phyloP scores from a whole-genome alignment of 768 basidiomycete species.

The Termitomyces sp. region DNA sequence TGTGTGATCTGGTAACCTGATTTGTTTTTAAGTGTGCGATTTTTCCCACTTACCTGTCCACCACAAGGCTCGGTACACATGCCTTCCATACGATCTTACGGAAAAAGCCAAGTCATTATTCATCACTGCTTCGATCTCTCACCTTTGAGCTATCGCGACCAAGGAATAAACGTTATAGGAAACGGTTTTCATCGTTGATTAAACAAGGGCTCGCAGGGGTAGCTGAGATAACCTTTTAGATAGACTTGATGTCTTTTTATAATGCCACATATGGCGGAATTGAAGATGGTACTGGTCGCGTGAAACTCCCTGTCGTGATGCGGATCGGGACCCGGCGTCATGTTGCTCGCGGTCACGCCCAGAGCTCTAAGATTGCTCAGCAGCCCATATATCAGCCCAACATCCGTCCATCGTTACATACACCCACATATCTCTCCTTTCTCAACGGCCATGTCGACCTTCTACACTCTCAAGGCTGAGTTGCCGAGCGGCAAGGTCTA shows the following conservation, averaged over 20 bases:
- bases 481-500: slow-evolving; percentile 48
- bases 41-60: background rate
- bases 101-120: slow-evolving; percentile 44
- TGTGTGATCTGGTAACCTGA: slow-evolving; percentile 54
- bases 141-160: slow-evolving; percentile 43
- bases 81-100: slow-evolving; percentile 70
- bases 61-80: slow-evolving; percentile 67
- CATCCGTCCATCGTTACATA: background rate
- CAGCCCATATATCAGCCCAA: slow-evolving; percentile 12
- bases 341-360: slow-evolving; percentile 19
- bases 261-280: background rate
- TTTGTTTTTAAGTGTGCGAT: background rate
- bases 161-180: slow-evolving; percentile 34
- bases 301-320: background rate
- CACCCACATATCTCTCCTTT: slow-evolving; percentile 1
- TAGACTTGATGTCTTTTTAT: background rate
- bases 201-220: slow-evolving; percentile 35
- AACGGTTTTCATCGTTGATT: slow-evolving; percentile 41
- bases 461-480: slow-evolving; percentile 67
- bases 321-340: background rate
- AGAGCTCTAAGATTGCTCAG: slow-evolving; percentile 25
- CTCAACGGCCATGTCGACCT: slow-evolving; percentile 23
- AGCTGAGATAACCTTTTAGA: slow-evolving; percentile 15
- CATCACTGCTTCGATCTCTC: slow-evolving; percentile 39
- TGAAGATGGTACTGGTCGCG: background rate